phyloP scores from a whole-genome alignment of 768 basidiomycete genomes.

The Lentinula detonsa region DNA sequence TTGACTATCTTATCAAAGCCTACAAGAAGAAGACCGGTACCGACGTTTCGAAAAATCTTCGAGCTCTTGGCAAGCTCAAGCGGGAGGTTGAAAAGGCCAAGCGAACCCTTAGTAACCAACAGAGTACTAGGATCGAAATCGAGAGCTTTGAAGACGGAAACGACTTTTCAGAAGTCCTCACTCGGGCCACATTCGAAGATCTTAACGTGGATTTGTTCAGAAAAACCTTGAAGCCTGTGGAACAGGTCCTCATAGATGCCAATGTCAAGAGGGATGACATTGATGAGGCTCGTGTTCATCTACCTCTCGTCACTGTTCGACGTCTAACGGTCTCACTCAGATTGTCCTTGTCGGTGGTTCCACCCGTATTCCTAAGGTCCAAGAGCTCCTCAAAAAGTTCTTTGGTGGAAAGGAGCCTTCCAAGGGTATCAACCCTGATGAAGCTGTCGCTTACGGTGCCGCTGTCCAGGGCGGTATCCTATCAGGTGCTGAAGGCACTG shows the following conservation, averaged over 20 bases:
- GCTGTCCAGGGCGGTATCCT: conserved; percentile 99
- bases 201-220: conserved; percentile 98
- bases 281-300: conserved; percentile 56
- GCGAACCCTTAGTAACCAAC: conserved; percentile 88
- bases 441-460: conserved; percentile 98
- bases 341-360: conserved; percentile 94
- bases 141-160: conserved; percentile 95
- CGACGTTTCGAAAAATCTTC: conserved; percentile 72
- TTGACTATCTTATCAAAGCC: conserved; percentile 81
- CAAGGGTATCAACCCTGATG: conserved; percentile 98
- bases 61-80: conserved; percentile 88
- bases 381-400: conserved; percentile 96
- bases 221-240: conserved; percentile 99
- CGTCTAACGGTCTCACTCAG: conserved; percentile 22
- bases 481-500: conserved; percentile 86
- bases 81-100: conserved; percentile 93
- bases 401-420: conserved; percentile 96
- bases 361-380: conserved; percentile 99
- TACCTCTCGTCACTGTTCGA: neutral
- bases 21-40: conserved; percentile 93
- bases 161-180: conserved; percentile 95
- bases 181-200: conserved; percentile 98
- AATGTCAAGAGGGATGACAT: conserved; percentile 97
- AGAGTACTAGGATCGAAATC: conserved; percentile 88
- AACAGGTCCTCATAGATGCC: conserved; percentile 97